Base-by-base conservation (phyloP, 2,329 filamentous ascomycete species). In the Ilyonectria sp. region DNA sequence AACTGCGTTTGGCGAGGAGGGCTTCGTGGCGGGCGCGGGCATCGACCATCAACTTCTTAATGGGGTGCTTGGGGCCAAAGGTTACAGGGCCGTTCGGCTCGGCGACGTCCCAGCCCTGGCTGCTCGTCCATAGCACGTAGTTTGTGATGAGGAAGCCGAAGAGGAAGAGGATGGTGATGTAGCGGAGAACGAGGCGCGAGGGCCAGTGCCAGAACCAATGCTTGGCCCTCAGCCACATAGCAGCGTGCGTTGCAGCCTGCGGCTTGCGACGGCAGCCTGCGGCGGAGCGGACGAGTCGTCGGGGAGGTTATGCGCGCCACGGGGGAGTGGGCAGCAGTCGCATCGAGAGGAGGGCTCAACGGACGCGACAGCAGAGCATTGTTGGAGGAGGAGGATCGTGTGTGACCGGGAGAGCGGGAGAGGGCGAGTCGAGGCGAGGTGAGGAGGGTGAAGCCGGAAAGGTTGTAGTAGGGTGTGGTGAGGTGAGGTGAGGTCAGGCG, bases 1-100 rank as follows among this genome's bases (percentile, higher is more conserved):
- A 79, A 37, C 87, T 88, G 67, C 85, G 82, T 37, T 82, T 80
- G 15, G 80, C 73, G 19, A 89, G 77, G 29, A 84, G 70, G 9
- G 75, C 71, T 15, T 82, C 79, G 69, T 87, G 86, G 17, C 78
- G 77, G 37, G 77, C 73, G 55, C 84, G 83, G 59, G 86, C 86
- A 6, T 83, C 80, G 47, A 77, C 74, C 70, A 89, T 86, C 47
- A 89, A 81, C 40, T 79, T 77, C 69, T 85, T 82, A 69, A 89
- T 88, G n/a, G 86, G 85, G 69, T 89, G 86, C 40, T 77, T 75
- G 4, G 74, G 70, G 19, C 71, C 73, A 37, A 74, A 49, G 26
- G 73, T 74, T 31, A 76, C 63, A 19, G 74, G 65, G 9, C 66
- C 71, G 50, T 74, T 74, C n/a, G 68, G 68, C 50, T 69, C 67